Evolutionary conservation across 2,329 filamentous ascomycete species (phyloP).

Genomic region (Gremmenia infestans): DNA sequence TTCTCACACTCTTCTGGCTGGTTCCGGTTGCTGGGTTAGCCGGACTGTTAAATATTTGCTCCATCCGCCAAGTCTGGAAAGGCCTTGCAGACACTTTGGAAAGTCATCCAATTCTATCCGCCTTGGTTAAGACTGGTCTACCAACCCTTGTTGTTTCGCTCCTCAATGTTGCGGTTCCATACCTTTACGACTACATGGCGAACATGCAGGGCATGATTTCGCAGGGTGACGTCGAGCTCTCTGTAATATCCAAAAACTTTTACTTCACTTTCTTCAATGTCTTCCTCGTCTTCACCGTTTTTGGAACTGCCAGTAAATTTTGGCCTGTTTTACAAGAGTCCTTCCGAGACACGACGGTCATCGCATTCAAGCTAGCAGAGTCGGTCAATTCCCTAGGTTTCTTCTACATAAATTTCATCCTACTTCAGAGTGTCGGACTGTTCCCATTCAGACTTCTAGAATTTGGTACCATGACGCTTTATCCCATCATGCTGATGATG

Average conservation of each 20-base stretch:
- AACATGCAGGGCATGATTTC: slow-evolving; percentile 94
- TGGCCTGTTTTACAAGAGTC: slow-evolving; percentile 66
- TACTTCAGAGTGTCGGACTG: slow-evolving; percentile 87
- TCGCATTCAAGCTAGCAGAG: slow-evolving; percentile 69
- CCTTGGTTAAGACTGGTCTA: slow-evolving; percentile 80
- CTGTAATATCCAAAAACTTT: slow-evolving; percentile 96
- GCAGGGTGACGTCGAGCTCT: slow-evolving; percentile 88
- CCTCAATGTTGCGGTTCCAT: slow-evolving; percentile 85
- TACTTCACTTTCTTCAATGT: slow-evolving; percentile 99
- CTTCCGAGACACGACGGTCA: slow-evolving; percentile 71
- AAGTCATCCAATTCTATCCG: slow-evolving; percentile 63
- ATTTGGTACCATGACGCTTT: slow-evolving; percentile 77
- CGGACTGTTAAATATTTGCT: slow-evolving; percentile 73
- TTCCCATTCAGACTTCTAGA: slow-evolving; percentile 90
- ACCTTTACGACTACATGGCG: slow-evolving; percentile 89
- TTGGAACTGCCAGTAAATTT: slow-evolving; percentile 74
- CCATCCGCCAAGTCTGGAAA: slow-evolving; percentile 69
- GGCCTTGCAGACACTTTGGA: slow-evolving; percentile 62
- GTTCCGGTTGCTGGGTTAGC: slow-evolving; percentile 75
- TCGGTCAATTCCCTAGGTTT: slow-evolving; percentile 70
- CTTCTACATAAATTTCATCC: slow-evolving; percentile 93
- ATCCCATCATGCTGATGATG: slow-evolving; percentile 71
- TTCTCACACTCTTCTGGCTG: slow-evolving; percentile 86
- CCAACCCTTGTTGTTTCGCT: slow-evolving; percentile 82
- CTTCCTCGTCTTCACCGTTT: slow-evolving; percentile 88